A percentile compares a stretch with the other conserved stretches of the same genome.
These are phyloP conservation scores for Wickerhamomyces chambardii DNA, from an alignment of 805 yeast species.

Conservation along the genomic window DNA sequence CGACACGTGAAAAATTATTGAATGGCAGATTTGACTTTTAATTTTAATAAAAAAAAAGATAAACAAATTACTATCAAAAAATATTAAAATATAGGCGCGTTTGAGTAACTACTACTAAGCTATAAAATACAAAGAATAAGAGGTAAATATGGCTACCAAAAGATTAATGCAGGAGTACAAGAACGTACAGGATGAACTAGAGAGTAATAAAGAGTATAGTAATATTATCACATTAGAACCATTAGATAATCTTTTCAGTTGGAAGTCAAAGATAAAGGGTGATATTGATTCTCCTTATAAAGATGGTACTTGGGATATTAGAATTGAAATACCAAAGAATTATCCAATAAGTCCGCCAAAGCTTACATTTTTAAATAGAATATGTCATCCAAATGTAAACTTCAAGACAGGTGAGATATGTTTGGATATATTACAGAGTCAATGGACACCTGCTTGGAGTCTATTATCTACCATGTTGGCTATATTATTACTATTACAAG, in stretches of 20 bases:
- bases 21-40: no score
- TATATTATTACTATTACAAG: constrained; percentile 43
- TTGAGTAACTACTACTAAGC: no score
- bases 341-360: constrained; percentile 58
- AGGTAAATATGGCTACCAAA: constrained; percentile 17
- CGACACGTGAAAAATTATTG: no score
- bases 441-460: constrained; percentile 76
- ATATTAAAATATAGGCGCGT: no score
- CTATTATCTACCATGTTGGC: constrained; percentile 47
- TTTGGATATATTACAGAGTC: constrained; percentile 47
- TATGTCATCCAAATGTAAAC: constrained; percentile 41
- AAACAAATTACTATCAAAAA: not conserved
- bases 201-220: constrained; percentile 6
- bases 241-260: constrained; percentile 34
- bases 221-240: constrained; percentile 37
- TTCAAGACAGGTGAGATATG: constrained; percentile 60
- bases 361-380: constrained; percentile 32
- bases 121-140: no score
- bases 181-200: constrained; percentile 19
- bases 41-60: no score
- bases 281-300: constrained; percentile 44
- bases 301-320: constrained; percentile 41
- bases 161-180: constrained; percentile 28
- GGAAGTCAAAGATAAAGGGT: constrained; percentile 45
- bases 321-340: constrained; percentile 30